phyloP scores from a whole-genome alignment of 2,329 filamentous ascomycete genomes.

The Endocalyx cinctus region DNA sequence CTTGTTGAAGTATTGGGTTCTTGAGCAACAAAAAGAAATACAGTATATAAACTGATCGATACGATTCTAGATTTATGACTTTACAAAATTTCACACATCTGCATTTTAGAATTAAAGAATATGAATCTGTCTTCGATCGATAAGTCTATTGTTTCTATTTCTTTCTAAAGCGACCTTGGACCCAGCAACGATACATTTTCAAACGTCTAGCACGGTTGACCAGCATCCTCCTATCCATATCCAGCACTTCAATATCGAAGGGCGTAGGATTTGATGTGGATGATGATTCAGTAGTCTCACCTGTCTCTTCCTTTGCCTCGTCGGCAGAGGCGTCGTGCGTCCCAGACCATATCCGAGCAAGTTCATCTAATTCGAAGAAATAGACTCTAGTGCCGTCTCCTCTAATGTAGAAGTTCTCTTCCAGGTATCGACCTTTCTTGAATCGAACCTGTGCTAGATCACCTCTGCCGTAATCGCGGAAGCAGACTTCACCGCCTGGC shows the following conservation, averaged over 20 bases:
- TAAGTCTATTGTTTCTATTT: no score
- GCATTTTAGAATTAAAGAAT: no score
- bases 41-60: no score
- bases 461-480: slow-evolving; percentile 93
- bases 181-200: slow-evolving; percentile 99
- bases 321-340: slow-evolving; percentile 15
- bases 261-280: slow-evolving; percentile 27
- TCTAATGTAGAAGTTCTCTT: slow-evolving; percentile 95
- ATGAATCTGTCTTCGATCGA: no score
- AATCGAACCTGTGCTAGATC: slow-evolving; percentile 96
- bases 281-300: slow-evolving; percentile 12
- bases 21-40: no score
- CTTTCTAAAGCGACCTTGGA: slow-evolving; percentile 79
- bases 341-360: slow-evolving; percentile 70
- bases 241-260: slow-evolving; percentile 75
- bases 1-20: slow-evolving; percentile 40
- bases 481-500: slow-evolving; percentile 87
- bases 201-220: slow-evolving; percentile 86
- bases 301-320: slow-evolving; percentile 16
- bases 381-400: slow-evolving; percentile 96
- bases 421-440: slow-evolving; percentile 89
- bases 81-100: no score
- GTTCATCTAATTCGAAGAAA: slow-evolving; percentile 87
- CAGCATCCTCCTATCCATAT: slow-evolving; percentile 80
- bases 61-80: no score